Evolutionary conservation across 768 basidiomycete genomes (phyloP), one percentile per base, ranked within the genome.

Genomic region (Phaffia australis): DNA sequence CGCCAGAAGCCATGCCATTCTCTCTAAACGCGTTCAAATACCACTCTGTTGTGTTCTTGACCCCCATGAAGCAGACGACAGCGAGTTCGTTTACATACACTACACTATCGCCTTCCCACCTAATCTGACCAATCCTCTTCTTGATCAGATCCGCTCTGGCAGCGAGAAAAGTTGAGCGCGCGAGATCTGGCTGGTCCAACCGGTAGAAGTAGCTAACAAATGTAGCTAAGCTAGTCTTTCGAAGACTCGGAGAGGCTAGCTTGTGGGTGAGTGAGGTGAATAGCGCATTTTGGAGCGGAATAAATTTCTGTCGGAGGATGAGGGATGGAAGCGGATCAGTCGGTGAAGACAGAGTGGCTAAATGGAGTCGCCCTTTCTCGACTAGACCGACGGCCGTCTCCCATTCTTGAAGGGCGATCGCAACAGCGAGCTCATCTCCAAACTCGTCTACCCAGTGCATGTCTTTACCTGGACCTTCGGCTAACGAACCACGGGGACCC

Each of bases 11-110:
- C 69, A 89, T 88, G 70, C 91, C 86, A 74, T 95, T 92, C 76
- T 97, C 95, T 76, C 87, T 88, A 77, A 95, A 99, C 65, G 90
- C 92, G 0, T 87, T 86, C 71, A 97, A 79, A 76, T 89, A 99
- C 95, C 95, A 99, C 77, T 99, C 94, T 18, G 89, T 89, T 0
- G 93, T 95, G 73, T 98, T 90, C 75, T 95, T 93, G 75, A 99
- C 87, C 1, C 89, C 85, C 0, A 92, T 95, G 72, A 98, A 98
- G 66, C 86, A 84, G 0, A 98, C 88, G 51, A 92, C 81, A 2
- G 90, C 84, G 46, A 98, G 79, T 73, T 97, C 89, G 46, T 84
- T 86, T 57, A 98, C 82, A 72, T 94, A 98, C 58, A 86, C 81
- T 2, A 82, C 83, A 46, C 93, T 84, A 72, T 92, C 84, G 2